Evolutionary conservation across 441 rosid species (phyloP), one percentile per base, ranked within the genome.

Genomic region (Kokia cookei): DNA sequence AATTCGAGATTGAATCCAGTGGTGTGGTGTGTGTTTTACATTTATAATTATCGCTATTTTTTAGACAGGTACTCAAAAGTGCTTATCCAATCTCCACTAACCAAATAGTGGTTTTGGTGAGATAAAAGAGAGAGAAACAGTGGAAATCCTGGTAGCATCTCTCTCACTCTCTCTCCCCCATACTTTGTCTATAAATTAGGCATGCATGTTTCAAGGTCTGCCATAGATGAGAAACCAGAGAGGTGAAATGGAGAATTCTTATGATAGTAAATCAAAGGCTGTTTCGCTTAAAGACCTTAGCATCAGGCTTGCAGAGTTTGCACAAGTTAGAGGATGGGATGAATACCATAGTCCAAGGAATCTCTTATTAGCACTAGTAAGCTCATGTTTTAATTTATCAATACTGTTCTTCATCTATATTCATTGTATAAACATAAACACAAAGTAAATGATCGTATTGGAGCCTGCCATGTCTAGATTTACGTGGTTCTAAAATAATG

Each of bases 311-410:
- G 84, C 83, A 55, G 87, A 82, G 71, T 85, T 85, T 75, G 86
- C 89, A 61, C 45, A 80, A 70, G 84, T 69, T 12, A 78, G 91
- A 79, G 91, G 87, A 9, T 85, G 91, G 91, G 82, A 85, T 2
- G 80, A 82, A 40, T 80, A 74, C 42, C 91, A 87, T 73, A 85
- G 87, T 59, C 91, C 91, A 32, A 85, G 91, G 62, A 87, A 87
- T 61, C 86, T 85, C 47, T 89, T 85, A 42, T 71, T 87, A 14
- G 89, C 89, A 24, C 77, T 87, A 37, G 89, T 87, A 82, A 74
- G 77, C 71, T 7, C 17, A 40, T 48, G 22, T 19, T 19, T 19
- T 19, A 19, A 19, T 19, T 19, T 19, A 19, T 19, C 0, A 19
- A 19, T 19, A 19, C 22, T 19, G 22, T 19, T 19, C 22, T 19